Conservation (phyloP, 805 yeast genomes). For the Kluyveromyces nonfermentans region DNA sequence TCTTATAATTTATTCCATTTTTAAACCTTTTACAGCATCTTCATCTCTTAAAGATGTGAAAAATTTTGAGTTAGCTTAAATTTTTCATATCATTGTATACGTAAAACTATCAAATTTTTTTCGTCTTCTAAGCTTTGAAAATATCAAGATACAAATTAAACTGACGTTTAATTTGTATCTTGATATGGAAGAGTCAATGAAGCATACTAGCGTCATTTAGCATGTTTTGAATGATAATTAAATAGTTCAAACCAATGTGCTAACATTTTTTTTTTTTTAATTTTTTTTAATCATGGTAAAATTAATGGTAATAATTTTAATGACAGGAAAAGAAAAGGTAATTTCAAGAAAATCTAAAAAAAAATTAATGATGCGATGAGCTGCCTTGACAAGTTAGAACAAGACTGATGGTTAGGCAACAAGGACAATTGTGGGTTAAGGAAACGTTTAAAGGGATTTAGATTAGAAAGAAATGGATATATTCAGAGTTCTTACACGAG, state of each 20-base stretch:
- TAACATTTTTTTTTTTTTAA: not conserved
- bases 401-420: not conserved
- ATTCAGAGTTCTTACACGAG: slow-evolving; percentile 74
- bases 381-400: not conserved
- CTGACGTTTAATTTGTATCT: no score
- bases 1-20: not conserved
- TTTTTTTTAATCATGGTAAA: not conserved
- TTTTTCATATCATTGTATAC: not conserved
- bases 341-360: not conserved
- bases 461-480: slow-evolving; percentile 56
- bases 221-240: no score
- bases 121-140: not conserved
- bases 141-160: no score
- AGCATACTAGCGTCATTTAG: no score
- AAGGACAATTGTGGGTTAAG: not conserved
- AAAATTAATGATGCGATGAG: not conserved
- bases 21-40: not conserved
- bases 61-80: not conserved
- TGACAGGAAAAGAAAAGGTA: not conserved
- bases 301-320: not conserved
- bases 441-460: not conserved
- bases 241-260: no score
- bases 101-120: not conserved
- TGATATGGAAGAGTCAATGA: no score
- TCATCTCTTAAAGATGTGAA: not conserved